These are phyloP conservation scores for Russula virescens DNA, from an alignment of 768 basidiomycete species.

Conservation along the genomic window DNA sequence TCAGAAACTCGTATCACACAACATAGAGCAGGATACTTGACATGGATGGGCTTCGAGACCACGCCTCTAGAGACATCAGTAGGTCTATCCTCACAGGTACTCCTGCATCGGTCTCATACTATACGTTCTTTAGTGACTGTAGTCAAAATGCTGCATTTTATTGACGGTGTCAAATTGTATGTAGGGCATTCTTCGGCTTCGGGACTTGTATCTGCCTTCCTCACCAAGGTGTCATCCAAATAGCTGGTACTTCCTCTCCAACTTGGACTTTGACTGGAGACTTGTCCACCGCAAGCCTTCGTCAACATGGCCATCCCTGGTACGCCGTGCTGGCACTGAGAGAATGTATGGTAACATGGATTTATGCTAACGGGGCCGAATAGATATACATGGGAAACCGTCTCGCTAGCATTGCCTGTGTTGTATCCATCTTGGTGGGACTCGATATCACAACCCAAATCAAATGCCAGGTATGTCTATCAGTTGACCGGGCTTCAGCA, in stretches of 20 bases:
- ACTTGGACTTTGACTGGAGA: slow-evolving; percentile 18
- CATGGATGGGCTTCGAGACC: background rate
- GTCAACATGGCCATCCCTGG: background rate
- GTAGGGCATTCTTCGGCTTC: background rate
- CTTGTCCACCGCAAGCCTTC: background rate
- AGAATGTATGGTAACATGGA: too few relatives aligned
- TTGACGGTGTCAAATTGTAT: slow-evolving; percentile 14
- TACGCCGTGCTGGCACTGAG: background rate
- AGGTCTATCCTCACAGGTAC: background rate
- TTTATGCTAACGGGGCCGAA: background rate
- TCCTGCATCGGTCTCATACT: background rate
- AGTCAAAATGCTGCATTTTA: slow-evolving; percentile 12
- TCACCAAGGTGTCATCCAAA: background rate
- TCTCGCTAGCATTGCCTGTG: slow-evolving; percentile 12
- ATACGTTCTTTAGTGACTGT: slow-evolving; percentile 3
- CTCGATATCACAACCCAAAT: background rate
- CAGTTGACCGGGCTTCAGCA: background rate
- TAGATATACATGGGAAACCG: slow-evolving; percentile 12
- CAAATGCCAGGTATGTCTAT: slow-evolving; percentile 9
- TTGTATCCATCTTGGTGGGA: slow-evolving; percentile 5
- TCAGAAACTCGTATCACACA: background rate
- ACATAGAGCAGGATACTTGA: background rate
- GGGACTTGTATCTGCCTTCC: background rate
- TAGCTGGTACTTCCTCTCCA: slow-evolving; percentile 10
- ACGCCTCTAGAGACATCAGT: background rate